These are phyloP conservation scores for Acer campestre DNA, from an alignment of 345 rosid genomes.

Conservation along the genomic window DNA sequence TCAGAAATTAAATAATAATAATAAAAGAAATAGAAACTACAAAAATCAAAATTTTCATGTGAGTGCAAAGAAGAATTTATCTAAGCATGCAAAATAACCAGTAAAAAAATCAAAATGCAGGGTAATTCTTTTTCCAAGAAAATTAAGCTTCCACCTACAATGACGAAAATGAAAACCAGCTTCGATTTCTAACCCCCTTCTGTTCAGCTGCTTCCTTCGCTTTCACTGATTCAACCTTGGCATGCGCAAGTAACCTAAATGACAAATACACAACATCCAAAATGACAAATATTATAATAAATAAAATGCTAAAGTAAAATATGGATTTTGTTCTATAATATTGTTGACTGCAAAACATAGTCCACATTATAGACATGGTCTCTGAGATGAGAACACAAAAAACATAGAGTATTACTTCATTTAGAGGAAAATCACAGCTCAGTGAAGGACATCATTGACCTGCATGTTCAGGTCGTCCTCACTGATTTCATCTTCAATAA, in stretches of 20 bases:
- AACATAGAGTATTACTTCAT: background rate
- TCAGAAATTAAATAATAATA: background rate
- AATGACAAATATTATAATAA: constrained; percentile 8
- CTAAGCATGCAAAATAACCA: constrained; percentile 6
- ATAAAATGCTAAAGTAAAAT: background rate
- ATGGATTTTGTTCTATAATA: background rate
- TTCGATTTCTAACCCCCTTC: constrained; percentile 67
- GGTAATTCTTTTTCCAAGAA: constrained; percentile 10
- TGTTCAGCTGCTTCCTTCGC: constrained; percentile 94
- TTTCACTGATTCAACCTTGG: constrained; percentile 90
- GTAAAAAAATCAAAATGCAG: constrained; percentile 10
- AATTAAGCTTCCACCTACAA: constrained; percentile 56
- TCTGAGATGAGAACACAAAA: background rate
- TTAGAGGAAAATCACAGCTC: background rate
- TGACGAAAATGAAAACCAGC: constrained; percentile 86
- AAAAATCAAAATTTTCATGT: constrained; percentile 8
- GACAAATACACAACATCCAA: constrained; percentile 20
- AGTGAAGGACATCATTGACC: background rate
- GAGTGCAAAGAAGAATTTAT: constrained; percentile 10
- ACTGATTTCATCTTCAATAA: background rate
- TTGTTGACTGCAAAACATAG: background rate
- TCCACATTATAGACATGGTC: background rate
- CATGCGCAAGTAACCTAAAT: constrained; percentile 96
- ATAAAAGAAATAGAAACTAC: background rate
- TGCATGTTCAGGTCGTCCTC: background rate